Evolutionary conservation across 768 basidiomycete species (phyloP).

Genomic region (Dacryopinax spathularia): DNA sequence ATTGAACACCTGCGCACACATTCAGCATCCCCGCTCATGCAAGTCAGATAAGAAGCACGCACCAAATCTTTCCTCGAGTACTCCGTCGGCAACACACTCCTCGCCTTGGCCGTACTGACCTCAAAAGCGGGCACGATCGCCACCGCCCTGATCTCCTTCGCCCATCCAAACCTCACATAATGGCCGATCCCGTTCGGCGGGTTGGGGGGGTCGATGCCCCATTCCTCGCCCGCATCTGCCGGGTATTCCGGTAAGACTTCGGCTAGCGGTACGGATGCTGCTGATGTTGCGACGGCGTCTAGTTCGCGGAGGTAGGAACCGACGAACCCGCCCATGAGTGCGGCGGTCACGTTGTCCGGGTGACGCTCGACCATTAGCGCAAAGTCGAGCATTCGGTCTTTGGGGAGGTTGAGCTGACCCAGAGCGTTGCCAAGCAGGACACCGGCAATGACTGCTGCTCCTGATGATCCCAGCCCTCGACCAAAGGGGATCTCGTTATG

Average conservation of each 20-base stretch:
- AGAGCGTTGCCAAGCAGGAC: slow-evolving; percentile 80
- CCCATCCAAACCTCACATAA: slow-evolving; percentile 82
- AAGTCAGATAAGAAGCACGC: slow-evolving; percentile 20
- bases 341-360: slow-evolving; percentile 97
- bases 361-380: slow-evolving; percentile 99
- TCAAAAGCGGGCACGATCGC: slow-evolving; percentile 94
- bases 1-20: slow-evolving; percentile 73
- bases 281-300: slow-evolving; percentile 61
- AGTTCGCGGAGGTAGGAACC: slow-evolving; percentile 90
- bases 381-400: slow-evolving; percentile 73
- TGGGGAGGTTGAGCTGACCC: slow-evolving; percentile 54
- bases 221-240: slow-evolving; percentile 75
- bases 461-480: slow-evolving; percentile 91
- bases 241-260: slow-evolving; percentile 97
- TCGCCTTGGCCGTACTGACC: slow-evolving; percentile 86
- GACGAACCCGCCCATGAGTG: slow-evolving; percentile 90
- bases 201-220: slow-evolving; percentile 77
- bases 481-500: slow-evolving; percentile 96
- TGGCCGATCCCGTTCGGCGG: slow-evolving; percentile 89
- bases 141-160: slow-evolving; percentile 69
- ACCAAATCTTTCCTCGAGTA: slow-evolving; percentile 90
- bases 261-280: slow-evolving; percentile 80
- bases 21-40: background rate
- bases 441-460: slow-evolving; percentile 96
- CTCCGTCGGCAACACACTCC: slow-evolving; percentile 66